Conservation (phyloP, 1,284 basidiomycete genomes). For the Bondarzewia mesenterica region DNA sequence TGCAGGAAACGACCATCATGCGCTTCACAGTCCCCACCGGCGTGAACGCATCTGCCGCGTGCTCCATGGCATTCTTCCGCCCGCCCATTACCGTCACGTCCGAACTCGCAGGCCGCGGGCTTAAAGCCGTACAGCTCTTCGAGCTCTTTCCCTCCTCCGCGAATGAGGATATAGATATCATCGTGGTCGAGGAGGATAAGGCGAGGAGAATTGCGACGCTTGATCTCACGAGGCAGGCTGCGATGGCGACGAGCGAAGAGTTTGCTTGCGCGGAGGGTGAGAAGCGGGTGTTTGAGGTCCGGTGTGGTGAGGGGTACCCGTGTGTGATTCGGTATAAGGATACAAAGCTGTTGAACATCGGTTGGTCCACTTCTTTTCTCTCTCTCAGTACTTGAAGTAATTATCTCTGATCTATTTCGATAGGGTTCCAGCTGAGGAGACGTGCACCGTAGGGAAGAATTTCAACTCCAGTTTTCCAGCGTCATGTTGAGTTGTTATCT, state of each 20-base stretch:
- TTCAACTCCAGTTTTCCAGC: too few relatives aligned
- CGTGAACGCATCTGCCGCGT: background rate
- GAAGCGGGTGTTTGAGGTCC: background rate
- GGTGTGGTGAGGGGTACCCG: background rate
- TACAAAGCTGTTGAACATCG: background rate
- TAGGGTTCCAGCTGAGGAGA: background rate
- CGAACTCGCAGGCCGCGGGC: background rate
- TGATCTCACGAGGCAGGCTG: background rate
- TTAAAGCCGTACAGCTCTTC: background rate
- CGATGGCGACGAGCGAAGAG: background rate
- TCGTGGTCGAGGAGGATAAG: background rate
- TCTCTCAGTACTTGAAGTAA: background rate
- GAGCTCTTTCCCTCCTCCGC: background rate
- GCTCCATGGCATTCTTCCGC: background rate
- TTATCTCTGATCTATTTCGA: background rate
- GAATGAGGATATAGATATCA: background rate
- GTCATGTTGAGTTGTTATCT: too few relatives aligned
- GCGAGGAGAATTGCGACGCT: background rate
- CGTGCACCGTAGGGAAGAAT: too few relatives aligned
- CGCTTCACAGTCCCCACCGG: background rate
- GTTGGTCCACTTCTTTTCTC: background rate
- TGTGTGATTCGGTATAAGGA: background rate
- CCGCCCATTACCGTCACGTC: background rate
- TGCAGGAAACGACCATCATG: background rate
- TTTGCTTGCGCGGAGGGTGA: background rate